phyloP scores from a whole-genome alignment of 1,139 yeast genomes.

The Candida buenavistaensis region DNA sequence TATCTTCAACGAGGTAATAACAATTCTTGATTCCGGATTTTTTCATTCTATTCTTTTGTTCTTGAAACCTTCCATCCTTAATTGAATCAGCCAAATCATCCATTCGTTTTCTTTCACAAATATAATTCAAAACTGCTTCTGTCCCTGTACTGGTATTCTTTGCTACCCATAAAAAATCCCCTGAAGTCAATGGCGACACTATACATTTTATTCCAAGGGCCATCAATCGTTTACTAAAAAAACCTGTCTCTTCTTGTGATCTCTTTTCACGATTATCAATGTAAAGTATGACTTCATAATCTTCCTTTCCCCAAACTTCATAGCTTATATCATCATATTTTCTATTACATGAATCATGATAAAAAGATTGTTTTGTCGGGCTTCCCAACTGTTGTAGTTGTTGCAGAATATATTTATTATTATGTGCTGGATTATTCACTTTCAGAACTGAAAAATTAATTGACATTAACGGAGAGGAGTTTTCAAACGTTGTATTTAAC shows the following conservation, averaged over 20 bases:
- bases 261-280: conserved; percentile 82
- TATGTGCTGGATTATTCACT: conserved; percentile 9
- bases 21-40: conserved; percentile 67
- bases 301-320: conserved; percentile 38
- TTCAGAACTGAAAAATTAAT: conserved; percentile 8
- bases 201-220: conserved; percentile 53
- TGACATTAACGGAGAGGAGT: conserved; percentile 8
- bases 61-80: conserved; percentile 81
- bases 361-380: neutral
- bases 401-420: conserved; percentile 7
- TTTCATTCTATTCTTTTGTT: conserved; percentile 77
- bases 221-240: conserved; percentile 56
- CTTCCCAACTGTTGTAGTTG: conserved; percentile 2
- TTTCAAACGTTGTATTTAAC: conserved; percentile 19
- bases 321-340: conserved; percentile 27
- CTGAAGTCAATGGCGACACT: conserved; percentile 65
- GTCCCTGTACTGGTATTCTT: conserved; percentile 54
- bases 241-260: conserved; percentile 62
- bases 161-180: conserved; percentile 92
- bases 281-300: conserved; percentile 59
- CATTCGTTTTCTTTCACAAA: conserved; percentile 84
- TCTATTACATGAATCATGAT: conserved; percentile 27
- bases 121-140: conserved; percentile 72
- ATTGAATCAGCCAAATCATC: conserved; percentile 86
- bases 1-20: conserved; percentile 82